Percentiles rank a stretch among this genome's conserved stretches.
Conservation (phyloP, 306 rosid species). For the Crotalaria pallida region DNA sequence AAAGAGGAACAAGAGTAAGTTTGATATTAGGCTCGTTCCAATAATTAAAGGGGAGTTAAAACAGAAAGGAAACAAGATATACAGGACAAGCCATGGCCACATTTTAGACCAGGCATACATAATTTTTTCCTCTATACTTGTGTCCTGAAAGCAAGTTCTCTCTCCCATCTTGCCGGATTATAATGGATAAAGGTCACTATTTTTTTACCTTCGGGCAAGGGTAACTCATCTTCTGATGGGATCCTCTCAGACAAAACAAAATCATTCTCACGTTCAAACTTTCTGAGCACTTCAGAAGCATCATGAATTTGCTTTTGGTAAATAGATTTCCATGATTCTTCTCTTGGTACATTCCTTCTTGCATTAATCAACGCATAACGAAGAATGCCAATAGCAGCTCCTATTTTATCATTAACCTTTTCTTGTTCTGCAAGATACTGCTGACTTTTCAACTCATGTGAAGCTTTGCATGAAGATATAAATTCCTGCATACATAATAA, state of each 20-base stretch:
- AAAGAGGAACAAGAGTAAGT: background rate
- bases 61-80: background rate
- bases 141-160: slow-evolving; percentile 44
- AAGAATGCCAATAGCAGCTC: slow-evolving; percentile 64
- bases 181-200: slow-evolving; percentile 52
- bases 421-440: slow-evolving; percentile 50
- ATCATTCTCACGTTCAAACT: slow-evolving; percentile 58
- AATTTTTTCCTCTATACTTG: slow-evolving; percentile 2
- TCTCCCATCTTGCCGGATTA: slow-evolving; percentile 61
- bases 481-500: slow-evolving; percentile 52
- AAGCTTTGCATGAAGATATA: slow-evolving; percentile 38
- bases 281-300: slow-evolving; percentile 55
- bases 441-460: slow-evolving; percentile 56
- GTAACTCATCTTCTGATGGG: slow-evolving; percentile 40
- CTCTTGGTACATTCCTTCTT: slow-evolving; percentile 37
- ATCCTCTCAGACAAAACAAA: slow-evolving; percentile 63
- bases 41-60: background rate
- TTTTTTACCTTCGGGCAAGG: slow-evolving; percentile 42
- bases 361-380: slow-evolving; percentile 31
- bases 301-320: slow-evolving; percentile 38
- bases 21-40: background rate
- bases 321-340: slow-evolving; percentile 46
- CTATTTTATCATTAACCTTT: slow-evolving; percentile 42
- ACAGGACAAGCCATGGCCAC: background rate
- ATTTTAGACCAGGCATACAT: background rate